Evolutionary conservation across 805 yeast species (phyloP).

Genomic region (Candida xyloterini): DNA sequence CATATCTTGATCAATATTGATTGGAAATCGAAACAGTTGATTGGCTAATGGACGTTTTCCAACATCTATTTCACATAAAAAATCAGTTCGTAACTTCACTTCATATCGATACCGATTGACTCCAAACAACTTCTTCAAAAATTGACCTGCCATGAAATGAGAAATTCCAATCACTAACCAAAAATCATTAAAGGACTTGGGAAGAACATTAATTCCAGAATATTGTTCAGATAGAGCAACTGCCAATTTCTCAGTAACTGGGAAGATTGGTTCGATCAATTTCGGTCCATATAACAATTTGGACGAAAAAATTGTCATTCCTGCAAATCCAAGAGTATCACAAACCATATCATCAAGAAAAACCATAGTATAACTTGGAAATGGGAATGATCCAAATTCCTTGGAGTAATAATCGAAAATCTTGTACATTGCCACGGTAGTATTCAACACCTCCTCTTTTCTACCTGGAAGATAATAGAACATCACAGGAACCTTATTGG

Average conservation of each 20-base stretch:
- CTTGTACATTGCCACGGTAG: slow-evolving; percentile 70
- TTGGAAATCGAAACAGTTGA: slow-evolving; percentile 65
- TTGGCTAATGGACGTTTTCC: slow-evolving; percentile 79
- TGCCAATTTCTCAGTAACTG: slow-evolving; percentile 64
- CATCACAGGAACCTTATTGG: slow-evolving; percentile 48
- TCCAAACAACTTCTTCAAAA: slow-evolving; percentile 72
- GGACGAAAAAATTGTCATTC: slow-evolving; percentile 61
- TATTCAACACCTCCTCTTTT: slow-evolving; percentile 55
- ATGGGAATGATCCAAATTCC: slow-evolving; percentile 93
- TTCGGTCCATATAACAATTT: slow-evolving; percentile 67
- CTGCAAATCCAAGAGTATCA: slow-evolving; percentile 65
- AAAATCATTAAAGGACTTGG: slow-evolving; percentile 69
- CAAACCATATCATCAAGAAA: slow-evolving; percentile 61
- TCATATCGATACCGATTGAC: slow-evolving; percentile 74
- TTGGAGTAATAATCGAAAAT: slow-evolving; percentile 81
- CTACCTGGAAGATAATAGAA: slow-evolving; percentile 64
- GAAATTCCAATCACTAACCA: slow-evolving; percentile 92
- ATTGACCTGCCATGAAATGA: slow-evolving; percentile 74
- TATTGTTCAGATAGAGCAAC: slow-evolving; percentile 82
- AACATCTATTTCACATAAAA: slow-evolving; percentile 69
- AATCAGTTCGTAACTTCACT: slow-evolving; percentile 61
- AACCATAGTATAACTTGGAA: slow-evolving; percentile 72
- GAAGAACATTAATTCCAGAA: slow-evolving; percentile 90
- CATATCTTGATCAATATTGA: slow-evolving; percentile 54
- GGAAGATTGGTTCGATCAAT: slow-evolving; percentile 73